Evolutionary conservation across 805 yeast genomes (phyloP), one percentile per base, ranked within the genome.

Genomic region (Starmerella sp.): DNA sequence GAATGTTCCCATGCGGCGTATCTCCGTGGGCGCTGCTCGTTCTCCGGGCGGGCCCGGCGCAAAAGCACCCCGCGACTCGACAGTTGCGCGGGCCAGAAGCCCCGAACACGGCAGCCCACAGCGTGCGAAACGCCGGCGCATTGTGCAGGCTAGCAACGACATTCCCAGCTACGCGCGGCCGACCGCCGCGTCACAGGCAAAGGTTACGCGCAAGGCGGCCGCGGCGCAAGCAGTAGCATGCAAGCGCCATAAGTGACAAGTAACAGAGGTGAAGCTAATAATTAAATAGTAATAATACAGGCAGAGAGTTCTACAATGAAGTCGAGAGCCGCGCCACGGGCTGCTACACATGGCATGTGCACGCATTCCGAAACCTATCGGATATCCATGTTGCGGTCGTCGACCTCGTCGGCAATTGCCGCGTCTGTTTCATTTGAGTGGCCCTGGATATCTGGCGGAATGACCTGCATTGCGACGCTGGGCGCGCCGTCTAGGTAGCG

Each of bases 401-500:
- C 64, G 4, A 41, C 56, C 44, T 61, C 66, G 44, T 73, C 76
- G 4, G 52, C 57, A 29, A 67, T 29, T 11, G 71, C 71, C 31
- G 57, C 57, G 47, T 73, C 76, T 14, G 69, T 70, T 15, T 73
- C 75, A 13, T 63, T 67, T 28, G 59, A 55, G 47, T 66, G 71
- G 28, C 75, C 76, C 49, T 65, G 65, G 14, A 73, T 56, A 52
- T 73, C 77, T 5, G 96, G 96, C 2, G 97, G 97, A 7, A 87
- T 79, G 58, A 86, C 91, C 58, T 77, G 82, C 95, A 90, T 88
- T 61, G 86, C 84, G 8, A 93, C 97, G 62, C 95, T 83, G 11
- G 98, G 98, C 0, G 97, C 97, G 51, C 90, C 90, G 63, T 86
- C 86, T 55, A 91, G 69, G 64, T 75, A 84, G 60, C 97, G 70